Evolutionary conservation across 768 basidiomycete genomes (phyloP), one percentile per base, ranked within the genome.

Genomic region (Tulasnella sp.): DNA sequence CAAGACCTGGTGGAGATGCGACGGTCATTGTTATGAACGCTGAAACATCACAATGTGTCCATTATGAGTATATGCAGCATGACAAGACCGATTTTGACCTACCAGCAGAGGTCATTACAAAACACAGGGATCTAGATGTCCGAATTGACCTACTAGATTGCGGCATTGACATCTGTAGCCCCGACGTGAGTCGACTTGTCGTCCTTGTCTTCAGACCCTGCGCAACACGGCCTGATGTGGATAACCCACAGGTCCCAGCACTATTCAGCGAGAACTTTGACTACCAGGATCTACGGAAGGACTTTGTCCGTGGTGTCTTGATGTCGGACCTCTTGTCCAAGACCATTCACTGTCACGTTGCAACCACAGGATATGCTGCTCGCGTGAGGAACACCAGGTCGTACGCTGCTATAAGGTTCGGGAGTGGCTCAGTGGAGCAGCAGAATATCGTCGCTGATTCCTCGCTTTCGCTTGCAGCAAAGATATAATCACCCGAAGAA

Each of bases 201-300:
- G 14, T 1, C 27, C 16, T 16, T 27, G 24, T n/a, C n/a, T 19
- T 81, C 80, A 24, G 78, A 72, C 40, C 79, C 71, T 42, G 34
- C 39, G 42, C 62, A 36, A 46, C 27, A 36, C 46, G 44, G 5
- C 44, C 14, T 38, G 44, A 62, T 0, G 80, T 1, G 31, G 71
- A 21, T 77, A 78, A 80, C 42, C 16, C 42, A 68, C 82, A 98
- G 93, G 94, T 99, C 48, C 96, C 96, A 1, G 97, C 97, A 0
- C 85, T 98, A 6, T 99, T 99, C 87, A 96, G 97, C 84, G 98
- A 99, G 86, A 99, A 99, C 86, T 99, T 99, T 83, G 98, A 99
- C 86, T 98, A 97, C 83, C 91, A 92, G 19, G 95, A 97, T 85
- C 89, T 99, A 80, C 91, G 96, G 79, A 88, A 91, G 82, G 96